Evolutionary conservation across 768 basidiomycete genomes (phyloP), one percentile per base, ranked within the genome.

Genomic region (Trametes elegans): DNA sequence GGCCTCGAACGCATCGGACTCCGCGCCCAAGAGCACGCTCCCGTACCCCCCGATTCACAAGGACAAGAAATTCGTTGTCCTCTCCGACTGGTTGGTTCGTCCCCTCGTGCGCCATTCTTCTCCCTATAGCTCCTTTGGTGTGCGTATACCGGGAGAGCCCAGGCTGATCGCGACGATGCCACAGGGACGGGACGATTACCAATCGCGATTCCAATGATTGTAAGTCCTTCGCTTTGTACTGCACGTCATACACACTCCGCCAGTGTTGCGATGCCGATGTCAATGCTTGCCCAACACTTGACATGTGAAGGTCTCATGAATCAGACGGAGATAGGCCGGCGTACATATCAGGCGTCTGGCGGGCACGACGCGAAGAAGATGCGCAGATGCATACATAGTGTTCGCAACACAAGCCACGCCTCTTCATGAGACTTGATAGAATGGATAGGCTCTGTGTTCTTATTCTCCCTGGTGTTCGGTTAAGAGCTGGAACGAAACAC

Each of bases 141-240:
- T 32, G 21, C 48, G 8, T 5, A 28, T 43, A 11, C n/a, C 11
- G 14, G 24, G 1, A 28, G 13, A 6, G 36, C 35, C 38, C 36
- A 28, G 32, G 38, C 58, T 49, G 49, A 52, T 48, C 19, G 31
- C 29, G 44, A 23, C 35, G 34, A 18, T 18, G 7, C 5, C 28
- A 23, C 68, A 91, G 90, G 90, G 90, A 93, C 74, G 90, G 90
- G 64, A 98, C 94, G 13, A 96, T 98, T 73, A 96, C 94, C 3
- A 93, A 82, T 35, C 83, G 81, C 65, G 94, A 98, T 68, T 93
- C 90, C 7, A 98, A 98, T 70, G 94, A 97, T 64, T 93, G 89
- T 93, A 67, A 58, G 84, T 63, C 11, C 27, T 45, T 62, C 38
- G 28, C 45, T n/a, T 21, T 19, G 18, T 26, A n/a, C 21, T 18